These are phyloP conservation scores for Niebla homalea DNA, from an alignment of 495 filamentous ascomycete genomes.

Conservation along the genomic window DNA sequence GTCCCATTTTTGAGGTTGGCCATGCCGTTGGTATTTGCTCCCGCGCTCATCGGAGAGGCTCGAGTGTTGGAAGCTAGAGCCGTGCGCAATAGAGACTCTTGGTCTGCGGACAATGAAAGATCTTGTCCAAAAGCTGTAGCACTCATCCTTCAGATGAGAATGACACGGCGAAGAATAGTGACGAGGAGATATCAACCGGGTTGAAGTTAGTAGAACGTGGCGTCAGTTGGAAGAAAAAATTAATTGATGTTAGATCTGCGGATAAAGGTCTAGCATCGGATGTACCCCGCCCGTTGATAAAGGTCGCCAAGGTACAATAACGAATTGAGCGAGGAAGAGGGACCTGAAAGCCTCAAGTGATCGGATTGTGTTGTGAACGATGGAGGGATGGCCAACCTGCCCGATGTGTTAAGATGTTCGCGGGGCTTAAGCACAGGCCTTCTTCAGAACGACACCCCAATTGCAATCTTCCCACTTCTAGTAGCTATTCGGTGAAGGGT, in stretches of 20 bases:
- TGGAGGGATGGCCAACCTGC: no score
- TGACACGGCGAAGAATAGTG: slow-evolving; percentile 23
- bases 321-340: no score
- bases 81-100: slow-evolving; percentile 78
- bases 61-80: slow-evolving; percentile 70
- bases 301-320: no score
- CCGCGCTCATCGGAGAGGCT: slow-evolving; percentile 19
- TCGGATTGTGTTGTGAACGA: no score
- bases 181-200: slow-evolving; percentile 12
- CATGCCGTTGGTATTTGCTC: slow-evolving; percentile 4
- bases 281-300: neutral
- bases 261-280: neutral
- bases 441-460: no score
- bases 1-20: slow-evolving; percentile 21
- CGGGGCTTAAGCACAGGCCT: no score
- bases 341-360: no score
- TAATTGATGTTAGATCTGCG: neutral
- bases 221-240: neutral
- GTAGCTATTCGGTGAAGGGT: no score
- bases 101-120: slow-evolving; percentile 64
- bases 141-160: slow-evolving; percentile 24
- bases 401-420: no score
- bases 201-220: slow-evolving; percentile 20
- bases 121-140: slow-evolving; percentile 18
- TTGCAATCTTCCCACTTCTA: no score